Percentiles rank a stretch among this genome's conserved stretches.
phyloP scores from a whole-genome alignment of 2,329 filamentous ascomycete species.

The Neofusicoccum umdonicola region DNA sequence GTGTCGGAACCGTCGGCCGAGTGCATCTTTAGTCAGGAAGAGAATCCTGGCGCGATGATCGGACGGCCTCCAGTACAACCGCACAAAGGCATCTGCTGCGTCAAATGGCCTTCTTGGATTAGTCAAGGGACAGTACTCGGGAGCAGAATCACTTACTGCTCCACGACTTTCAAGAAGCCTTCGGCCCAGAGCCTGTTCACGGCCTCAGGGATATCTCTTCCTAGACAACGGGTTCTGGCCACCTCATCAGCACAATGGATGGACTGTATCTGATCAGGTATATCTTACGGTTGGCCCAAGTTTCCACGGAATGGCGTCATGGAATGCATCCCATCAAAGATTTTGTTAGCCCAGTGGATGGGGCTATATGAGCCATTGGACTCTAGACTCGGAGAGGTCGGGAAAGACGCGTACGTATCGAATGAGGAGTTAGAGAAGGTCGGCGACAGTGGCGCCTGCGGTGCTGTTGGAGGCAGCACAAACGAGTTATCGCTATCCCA shows the following conservation, averaged over 20 bases:
- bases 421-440: conserved; percentile 44
- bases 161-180: conserved; percentile 41
- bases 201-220: conserved; percentile 34
- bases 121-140: neutral
- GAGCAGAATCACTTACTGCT: conserved; percentile 28
- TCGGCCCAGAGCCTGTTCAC: conserved; percentile 37
- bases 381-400: conserved; percentile 9
- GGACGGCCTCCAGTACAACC: conserved; percentile 51
- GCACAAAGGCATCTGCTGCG: conserved; percentile 44
- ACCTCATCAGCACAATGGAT: conserved; percentile 11
- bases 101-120: conserved; percentile 44
- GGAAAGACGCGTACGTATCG: conserved; percentile 36
- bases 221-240: conserved; percentile 33
- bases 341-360: conserved; percentile 43
- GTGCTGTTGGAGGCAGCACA: conserved; percentile 11
- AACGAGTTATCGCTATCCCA: conserved; percentile 10
- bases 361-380: conserved; percentile 31
- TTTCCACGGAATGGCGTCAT: conserved; percentile 34
- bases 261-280: conserved; percentile 20
- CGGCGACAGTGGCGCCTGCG: conserved; percentile 33
- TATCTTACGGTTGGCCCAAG: conserved; percentile 24
- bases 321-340: conserved; percentile 44
- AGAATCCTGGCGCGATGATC: conserved; percentile 56
- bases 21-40: conserved; percentile 46
- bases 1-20: conserved; percentile 40